Evolutionary conservation across 768 basidiomycete genomes (phyloP).

Genomic region (Boletus rufocinnamomeus): DNA sequence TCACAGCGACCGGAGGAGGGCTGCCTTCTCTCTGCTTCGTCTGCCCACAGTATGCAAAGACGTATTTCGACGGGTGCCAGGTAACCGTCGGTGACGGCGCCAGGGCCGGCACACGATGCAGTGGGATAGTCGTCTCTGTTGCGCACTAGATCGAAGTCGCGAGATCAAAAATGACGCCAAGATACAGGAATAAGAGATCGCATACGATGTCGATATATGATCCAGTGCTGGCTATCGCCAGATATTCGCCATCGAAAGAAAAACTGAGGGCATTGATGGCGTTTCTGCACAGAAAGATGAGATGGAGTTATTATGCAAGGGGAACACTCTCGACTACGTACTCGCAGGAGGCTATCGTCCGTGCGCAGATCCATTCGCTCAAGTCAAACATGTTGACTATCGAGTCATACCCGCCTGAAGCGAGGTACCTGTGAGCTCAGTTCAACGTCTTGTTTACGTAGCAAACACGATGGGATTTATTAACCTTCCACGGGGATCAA

Average conservation of each 20-base stretch:
- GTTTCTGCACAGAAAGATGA: slow-evolving; percentile 45
- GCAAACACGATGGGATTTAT: slow-evolving; percentile 4
- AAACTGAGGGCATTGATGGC: slow-evolving; percentile 75
- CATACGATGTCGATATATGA: slow-evolving; percentile 77
- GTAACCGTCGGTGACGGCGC: slow-evolving; percentile 73
- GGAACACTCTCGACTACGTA: slow-evolving; percentile 39
- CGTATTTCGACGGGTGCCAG: slow-evolving; percentile 82
- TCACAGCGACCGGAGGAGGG: slow-evolving; percentile 63
- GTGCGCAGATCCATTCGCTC: slow-evolving; percentile 76
- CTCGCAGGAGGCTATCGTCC: slow-evolving; percentile 82
- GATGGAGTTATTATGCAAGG: neutral
- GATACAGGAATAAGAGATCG: slow-evolving; percentile 1
- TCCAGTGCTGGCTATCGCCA: slow-evolving; percentile 74
- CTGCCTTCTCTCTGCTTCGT: slow-evolving; percentile 65
- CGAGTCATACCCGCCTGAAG: slow-evolving; percentile 78
- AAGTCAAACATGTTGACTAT: slow-evolving; percentile 82
- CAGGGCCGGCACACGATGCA: slow-evolving; percentile 75
- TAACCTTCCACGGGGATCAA: slow-evolving; percentile 79
- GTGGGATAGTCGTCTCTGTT: slow-evolving; percentile 70
- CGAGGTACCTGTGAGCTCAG: slow-evolving; percentile 56
- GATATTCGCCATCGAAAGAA: slow-evolving; percentile 81
- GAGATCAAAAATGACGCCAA: neutral
- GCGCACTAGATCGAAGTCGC: slow-evolving; percentile 55
- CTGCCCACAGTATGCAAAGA: slow-evolving; percentile 82
- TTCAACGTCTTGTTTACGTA: neutral